These are phyloP conservation scores for Ceratobasidium sp. DNA, from an alignment of 1,284 basidiomycete species.

Conservation along the genomic window DNA sequence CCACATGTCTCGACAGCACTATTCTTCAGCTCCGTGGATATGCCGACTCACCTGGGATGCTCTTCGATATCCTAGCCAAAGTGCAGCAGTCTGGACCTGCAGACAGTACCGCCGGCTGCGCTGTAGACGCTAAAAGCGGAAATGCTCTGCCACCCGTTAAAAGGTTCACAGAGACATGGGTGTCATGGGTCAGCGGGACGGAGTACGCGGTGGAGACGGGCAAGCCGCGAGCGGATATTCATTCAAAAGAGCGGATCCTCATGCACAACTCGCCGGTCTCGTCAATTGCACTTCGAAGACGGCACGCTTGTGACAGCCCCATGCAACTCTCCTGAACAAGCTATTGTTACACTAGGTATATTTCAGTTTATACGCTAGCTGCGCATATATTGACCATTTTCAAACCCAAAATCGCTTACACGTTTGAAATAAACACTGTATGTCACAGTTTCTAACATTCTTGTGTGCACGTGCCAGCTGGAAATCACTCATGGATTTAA, in stretches of 20 bases:
- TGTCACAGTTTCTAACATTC: too few species aligned
- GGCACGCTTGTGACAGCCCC: slow-evolving; percentile 74
- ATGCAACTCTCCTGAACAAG: slow-evolving; percentile 80
- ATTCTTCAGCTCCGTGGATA: slow-evolving; percentile 68
- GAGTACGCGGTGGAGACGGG: slow-evolving; percentile 73
- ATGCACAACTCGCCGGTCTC: slow-evolving; percentile 59
- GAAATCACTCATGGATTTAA: too few species aligned
- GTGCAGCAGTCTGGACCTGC: slow-evolving; percentile 54
- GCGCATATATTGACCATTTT: too few species aligned
- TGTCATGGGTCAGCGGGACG: slow-evolving; percentile 77
- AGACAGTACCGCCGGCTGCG: slow-evolving; percentile 63
- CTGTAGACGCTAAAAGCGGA: slow-evolving; percentile 4
- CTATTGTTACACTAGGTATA: slow-evolving; percentile 76
- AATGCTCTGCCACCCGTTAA: slow-evolving; percentile 56
- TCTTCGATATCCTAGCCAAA: slow-evolving; percentile 71
- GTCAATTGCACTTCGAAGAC: slow-evolving; percentile 61
- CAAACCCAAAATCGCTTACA: too few species aligned
- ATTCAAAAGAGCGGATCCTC: slow-evolving; percentile 71
- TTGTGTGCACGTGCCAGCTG: too few species aligned
- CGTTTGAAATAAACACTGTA: too few species aligned
- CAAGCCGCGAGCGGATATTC: slow-evolving; percentile 65
- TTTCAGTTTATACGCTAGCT: too few species aligned
- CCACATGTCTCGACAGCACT: slow-evolving; percentile 67
- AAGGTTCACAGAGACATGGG: slow-evolving; percentile 63
- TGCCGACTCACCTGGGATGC: slow-evolving; percentile 68